Base-by-base conservation (phyloP, 768 basidiomycete species). In the Hygrophorus russula region DNA sequence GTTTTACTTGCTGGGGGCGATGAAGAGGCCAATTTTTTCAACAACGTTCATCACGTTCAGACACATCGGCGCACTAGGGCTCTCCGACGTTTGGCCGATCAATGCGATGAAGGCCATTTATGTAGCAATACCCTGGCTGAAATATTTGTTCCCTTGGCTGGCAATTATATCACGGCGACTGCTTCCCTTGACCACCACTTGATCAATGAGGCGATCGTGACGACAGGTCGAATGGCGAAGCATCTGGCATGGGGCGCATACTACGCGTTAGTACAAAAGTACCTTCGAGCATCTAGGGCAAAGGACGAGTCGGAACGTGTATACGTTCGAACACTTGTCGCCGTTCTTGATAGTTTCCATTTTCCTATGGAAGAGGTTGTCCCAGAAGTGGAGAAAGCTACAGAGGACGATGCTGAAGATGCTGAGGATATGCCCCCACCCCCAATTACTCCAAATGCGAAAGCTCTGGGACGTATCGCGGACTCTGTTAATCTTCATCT, bases 1-100 rank as follows among this genome's bases (percentile, higher is more conserved):
- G 70, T 79, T 9, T 63, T 98, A 5, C 71, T 97, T 27, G 88
- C 86, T 6, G 78, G 71, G 13, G 93, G 89, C 1, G 92, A 98
- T 56, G 82, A 86, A 39, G 94, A 99, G 60, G 91, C 90, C 27
- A 92, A 84, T 56, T 93, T 98, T 66, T 98, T 99, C 74, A 82
- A 82, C 68, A 99, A 99, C 60, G 78, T 97, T 38, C 76, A 84
- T 42, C 96, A 99, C 56, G 76, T 98, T 35, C 96, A 99, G 61
- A 65, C 83, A 2, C 93, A 97, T 59, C 78, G 93, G 49, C 80
- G 94, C 17, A 79, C 81, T 1, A 67, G 94, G 46, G 93, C 94
- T 2, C 68, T 96, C 20, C 76, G 86, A 11, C 71, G 90, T n/a
- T 73, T 97, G 14, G 78, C 76, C 4, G 91, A 92, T 41, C 72